A percentile compares a stretch with the other conserved stretches of the same genome.
These are phyloP conservation scores for Talaromyces nanjingensis DNA, from an alignment of 495 filamentous ascomycete genomes.

Conservation along the genomic window DNA sequence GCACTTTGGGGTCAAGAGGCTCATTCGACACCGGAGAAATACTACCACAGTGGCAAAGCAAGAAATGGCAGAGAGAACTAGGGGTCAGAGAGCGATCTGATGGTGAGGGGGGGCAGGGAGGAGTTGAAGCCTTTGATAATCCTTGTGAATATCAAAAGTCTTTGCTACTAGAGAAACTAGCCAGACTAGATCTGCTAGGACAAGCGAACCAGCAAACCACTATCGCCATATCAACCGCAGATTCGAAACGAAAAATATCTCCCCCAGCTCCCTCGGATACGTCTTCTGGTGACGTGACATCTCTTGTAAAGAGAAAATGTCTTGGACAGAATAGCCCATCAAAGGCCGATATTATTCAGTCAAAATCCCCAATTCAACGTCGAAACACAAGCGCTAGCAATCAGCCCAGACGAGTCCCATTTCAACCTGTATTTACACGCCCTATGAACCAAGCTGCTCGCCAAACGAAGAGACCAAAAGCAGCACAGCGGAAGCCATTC, in stretches of 20 bases:
- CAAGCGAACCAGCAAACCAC: neutral
- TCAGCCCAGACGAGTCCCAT: neutral
- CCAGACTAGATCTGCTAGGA: constrained; percentile 21
- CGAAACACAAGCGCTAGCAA: neutral
- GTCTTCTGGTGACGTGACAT: too few species aligned
- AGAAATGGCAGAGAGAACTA: constrained; percentile 32
- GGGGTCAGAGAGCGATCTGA: constrained; percentile 42
- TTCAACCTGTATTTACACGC: neutral
- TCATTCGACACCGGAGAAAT: constrained; percentile 42
- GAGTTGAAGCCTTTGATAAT: constrained; percentile 14
- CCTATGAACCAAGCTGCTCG: neutral
- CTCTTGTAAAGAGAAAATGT: too few species aligned
- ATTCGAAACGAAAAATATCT: too few species aligned
- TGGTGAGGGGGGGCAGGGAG: constrained; percentile 34
- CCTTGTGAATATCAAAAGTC: constrained; percentile 34
- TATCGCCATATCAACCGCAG: too few species aligned
- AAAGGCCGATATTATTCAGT: too few species aligned
- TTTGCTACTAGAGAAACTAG: constrained; percentile 39
- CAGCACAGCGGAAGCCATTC: neutral
- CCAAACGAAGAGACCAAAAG: neutral
- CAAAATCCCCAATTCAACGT: too few species aligned
- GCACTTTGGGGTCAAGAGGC: constrained; percentile 57
- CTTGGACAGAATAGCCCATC: too few species aligned
- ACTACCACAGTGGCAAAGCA: constrained; percentile 44
- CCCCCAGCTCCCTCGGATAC: too few species aligned